Evolutionary conservation across 257 asterid species (phyloP), one percentile per base, ranked within the genome.

Genomic region (Fraxinus pennsylvanica): DNA sequence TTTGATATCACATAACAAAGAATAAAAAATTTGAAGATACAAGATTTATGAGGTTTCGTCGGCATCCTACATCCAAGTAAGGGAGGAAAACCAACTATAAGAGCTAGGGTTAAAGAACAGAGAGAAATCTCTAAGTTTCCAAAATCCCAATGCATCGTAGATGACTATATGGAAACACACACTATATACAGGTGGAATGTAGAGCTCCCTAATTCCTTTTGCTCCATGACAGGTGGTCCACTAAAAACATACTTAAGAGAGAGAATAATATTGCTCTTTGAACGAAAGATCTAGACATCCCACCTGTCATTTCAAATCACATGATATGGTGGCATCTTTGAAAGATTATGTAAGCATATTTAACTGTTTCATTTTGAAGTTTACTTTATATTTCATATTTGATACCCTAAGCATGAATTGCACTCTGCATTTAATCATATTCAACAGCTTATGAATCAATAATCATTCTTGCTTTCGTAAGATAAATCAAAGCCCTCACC

Each of bases 401-500:
- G 61, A 22, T 54, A 21, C 57, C 57, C 41, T 41, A 15, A 72
- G 10, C 30, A 61, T 33, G 21, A 54, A 33, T 33, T 47, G 6
- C 1, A 1, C 6, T 47, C 6, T 14, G 41, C 22, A 47, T 14
- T 27, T 21, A 68, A 68, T 68, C 45, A 68, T 12, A n/a, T 68
- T 68, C 43, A n/a, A 13, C 75, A 9, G 25, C 3, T 71, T 78
- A 71, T 9, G 75, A 71, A 68, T 70, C 67, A 74, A 73, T 77
- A 59, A 41, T 25, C 74, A 50, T 73, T 45, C 54, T 25, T 63
- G 36, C 4, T 72, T 68, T 39, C 0, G 9, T 27, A 14, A 74
- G 43, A 68, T 68, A 72, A 72, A 72, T 36, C 57, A 35, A 72
- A 25, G 45, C 14, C 73, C 12, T 78, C 45, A 92, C 96, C 96